Evolutionary conservation across 176 grass and related monocot genomes (phyloP).

Genomic region (Oryza nivara): DNA sequence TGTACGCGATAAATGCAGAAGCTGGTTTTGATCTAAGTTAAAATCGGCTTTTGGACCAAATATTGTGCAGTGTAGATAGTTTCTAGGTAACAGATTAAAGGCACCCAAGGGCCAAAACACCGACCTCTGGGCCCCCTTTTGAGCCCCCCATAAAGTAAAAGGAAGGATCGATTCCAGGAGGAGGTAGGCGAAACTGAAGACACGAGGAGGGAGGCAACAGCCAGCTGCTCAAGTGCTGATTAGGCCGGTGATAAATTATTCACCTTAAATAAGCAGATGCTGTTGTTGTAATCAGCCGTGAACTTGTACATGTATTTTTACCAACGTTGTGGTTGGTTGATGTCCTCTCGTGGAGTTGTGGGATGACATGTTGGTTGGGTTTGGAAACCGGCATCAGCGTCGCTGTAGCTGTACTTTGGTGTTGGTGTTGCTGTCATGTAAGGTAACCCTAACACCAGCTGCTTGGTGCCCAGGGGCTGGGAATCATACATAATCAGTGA

Average conservation of each 20-base stretch:
- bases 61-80: conserved; percentile 60
- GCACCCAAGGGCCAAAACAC: conserved; percentile 22
- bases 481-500: background rate
- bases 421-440: background rate
- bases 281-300: conserved; percentile 21
- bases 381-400: background rate
- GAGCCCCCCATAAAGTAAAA: background rate
- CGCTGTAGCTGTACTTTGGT: background rate
- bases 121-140: background rate
- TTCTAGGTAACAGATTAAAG: conserved; percentile 41
- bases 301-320: conserved; percentile 42
- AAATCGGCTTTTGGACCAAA: conserved; percentile 18
- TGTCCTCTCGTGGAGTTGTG: background rate
- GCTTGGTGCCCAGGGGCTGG: background rate
- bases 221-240: conserved; percentile 9
- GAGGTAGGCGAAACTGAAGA: conserved; percentile 3
- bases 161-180: background rate
- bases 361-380: background rate
- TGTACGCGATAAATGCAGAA: conserved; percentile 95
- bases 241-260: background rate
- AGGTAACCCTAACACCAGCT: background rate
- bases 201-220: conserved; percentile 18
- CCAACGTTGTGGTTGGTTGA: background rate
- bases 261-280: background rate
- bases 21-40: conserved; percentile 97